Evolutionary conservation across 371 early-diverging fungal species (phyloP), one percentile per base, ranked within the genome.

Genomic region (Choanephora cucurbitarum): DNA sequence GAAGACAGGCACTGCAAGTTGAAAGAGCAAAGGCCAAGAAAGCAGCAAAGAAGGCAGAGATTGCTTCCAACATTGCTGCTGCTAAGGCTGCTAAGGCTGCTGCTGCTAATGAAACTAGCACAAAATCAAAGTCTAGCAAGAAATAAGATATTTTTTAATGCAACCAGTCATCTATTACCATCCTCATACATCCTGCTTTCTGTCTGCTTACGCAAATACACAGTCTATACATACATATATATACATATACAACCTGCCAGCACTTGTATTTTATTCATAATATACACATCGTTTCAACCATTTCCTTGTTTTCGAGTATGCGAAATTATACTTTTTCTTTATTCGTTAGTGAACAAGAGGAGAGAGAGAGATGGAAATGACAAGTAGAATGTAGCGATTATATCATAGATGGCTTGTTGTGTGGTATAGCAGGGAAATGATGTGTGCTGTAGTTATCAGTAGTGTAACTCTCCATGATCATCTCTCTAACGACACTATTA

Each of bases 21-120:
- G 67, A 57, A 34, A 63, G 51, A 52, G 58, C 56, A 15, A 62
- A 62, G 43, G 52, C 56, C 39, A 60, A 60, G 50, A 65, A 65
- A 23, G 60, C 60, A 47, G 50, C 62, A 32, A 61, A 55, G 43
- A 62, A 62, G 23, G 57, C 52, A 5, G 58, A 58, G 23, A 52
- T 47, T 52, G 58, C 58, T 1, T 52, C 52, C 19, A 58, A 58
- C 23, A 52, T 58, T 47, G 52, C 58, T 47, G 58, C 58, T 22
- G 52, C 58, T 1, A 51, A 46, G 14, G 58, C 58, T 32, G 58
- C 58, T 22, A 51, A 51, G 11, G 47, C 45, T 4, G 47, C 52
- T n/a, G 47, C 45, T 13, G 45, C 37, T 19, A 24, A 31, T 44
- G 45, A 40, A 37, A 37, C 15, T 11, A 47, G 22, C 17, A 47